phyloP scores from a whole-genome alignment of 768 basidiomycete genomes.

The Calocybe gangraenosa region DNA sequence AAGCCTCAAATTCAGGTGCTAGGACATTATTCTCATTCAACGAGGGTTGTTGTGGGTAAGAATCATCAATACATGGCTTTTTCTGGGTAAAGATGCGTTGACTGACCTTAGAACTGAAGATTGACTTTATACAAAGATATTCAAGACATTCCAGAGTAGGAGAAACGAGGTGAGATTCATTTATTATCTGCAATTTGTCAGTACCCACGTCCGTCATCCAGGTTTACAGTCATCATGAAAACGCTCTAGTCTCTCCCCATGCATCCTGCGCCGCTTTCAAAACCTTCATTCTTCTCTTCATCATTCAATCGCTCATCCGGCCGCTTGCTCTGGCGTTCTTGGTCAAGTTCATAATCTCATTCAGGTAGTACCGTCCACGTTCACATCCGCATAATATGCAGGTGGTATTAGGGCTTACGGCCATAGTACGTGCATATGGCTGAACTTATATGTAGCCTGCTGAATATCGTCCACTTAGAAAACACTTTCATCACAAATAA shows the following conservation, averaged over 20 bases:
- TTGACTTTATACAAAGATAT: too few relatives aligned
- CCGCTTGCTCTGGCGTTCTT: constrained; percentile 32
- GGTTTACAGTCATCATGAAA: too few relatives aligned
- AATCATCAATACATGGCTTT: too few relatives aligned
- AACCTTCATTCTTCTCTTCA: constrained; percentile 33
- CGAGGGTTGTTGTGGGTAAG: too few relatives aligned
- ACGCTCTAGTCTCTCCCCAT: constrained; percentile 56
- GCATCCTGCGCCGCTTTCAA: constrained; percentile 39
- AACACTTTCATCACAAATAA: constrained; percentile 73
- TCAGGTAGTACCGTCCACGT: constrained; percentile 70
- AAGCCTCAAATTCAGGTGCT: too few relatives aligned
- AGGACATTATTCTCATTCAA: too few relatives aligned
- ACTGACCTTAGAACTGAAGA: too few relatives aligned
- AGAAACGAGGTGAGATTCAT: too few relatives aligned
- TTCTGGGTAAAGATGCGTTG: too few relatives aligned
- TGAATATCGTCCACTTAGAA: constrained; percentile 72
- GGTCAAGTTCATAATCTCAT: constrained; percentile 57
- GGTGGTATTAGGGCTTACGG: constrained; percentile 78
- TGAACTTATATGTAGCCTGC: constrained; percentile 61
- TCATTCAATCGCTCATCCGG: constrained; percentile 26
- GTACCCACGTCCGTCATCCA: too few relatives aligned
- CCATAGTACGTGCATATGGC: constrained; percentile 79
- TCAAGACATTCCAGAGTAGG: too few relatives aligned
- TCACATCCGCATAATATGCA: constrained; percentile 83
- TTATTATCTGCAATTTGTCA: too few relatives aligned